These are phyloP conservation scores for Mycena floridula DNA, from an alignment of 768 basidiomycete species.

Conservation along the genomic window DNA sequence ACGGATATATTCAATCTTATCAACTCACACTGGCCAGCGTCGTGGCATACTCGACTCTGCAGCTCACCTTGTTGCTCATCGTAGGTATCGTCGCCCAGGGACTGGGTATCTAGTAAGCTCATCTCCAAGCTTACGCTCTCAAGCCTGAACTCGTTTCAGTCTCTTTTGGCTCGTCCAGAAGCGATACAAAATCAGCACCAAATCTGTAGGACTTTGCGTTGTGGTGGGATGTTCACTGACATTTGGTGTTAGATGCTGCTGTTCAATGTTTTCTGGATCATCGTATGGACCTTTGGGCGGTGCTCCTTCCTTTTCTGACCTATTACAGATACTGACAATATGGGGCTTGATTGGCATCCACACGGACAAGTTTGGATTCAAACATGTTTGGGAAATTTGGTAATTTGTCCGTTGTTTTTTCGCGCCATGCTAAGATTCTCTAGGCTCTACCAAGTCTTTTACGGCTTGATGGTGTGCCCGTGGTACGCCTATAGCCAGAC, in stretches of 20 bases:
- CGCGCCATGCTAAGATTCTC: not conserved
- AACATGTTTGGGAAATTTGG: conserved; percentile 82
- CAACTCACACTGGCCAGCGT: conserved; percentile 32
- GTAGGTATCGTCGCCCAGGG: conserved; percentile 62
- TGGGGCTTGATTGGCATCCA: conserved; percentile 80
- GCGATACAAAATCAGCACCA: conserved; percentile 55
- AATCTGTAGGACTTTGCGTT: conserved; percentile 34
- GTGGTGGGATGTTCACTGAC: not conserved
- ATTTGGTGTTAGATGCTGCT: conserved; percentile 47
- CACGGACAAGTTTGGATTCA: conserved; percentile 71
- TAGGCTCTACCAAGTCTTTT: conserved; percentile 67
- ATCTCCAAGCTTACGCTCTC: not conserved
- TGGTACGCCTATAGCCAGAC: conserved; percentile 83
- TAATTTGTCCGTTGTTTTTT: conserved; percentile 14
- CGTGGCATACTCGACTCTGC: conserved; percentile 66
- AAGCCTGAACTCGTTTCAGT: conserved; percentile 23
- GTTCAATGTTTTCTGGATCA: conserved; percentile 69
- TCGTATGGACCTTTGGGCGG: conserved; percentile 30
- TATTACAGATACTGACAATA: conserved; percentile 48
- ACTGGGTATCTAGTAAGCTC: conserved; percentile 59
- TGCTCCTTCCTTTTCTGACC: not conserved
- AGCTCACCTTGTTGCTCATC: conserved; percentile 60
- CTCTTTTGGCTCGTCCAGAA: conserved; percentile 68
- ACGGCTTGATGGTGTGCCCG: conserved; percentile 69
- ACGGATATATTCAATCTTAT: not conserved